Conservation (phyloP, 257 asterid genomes). For the Solanum medicagineum region DNA sequence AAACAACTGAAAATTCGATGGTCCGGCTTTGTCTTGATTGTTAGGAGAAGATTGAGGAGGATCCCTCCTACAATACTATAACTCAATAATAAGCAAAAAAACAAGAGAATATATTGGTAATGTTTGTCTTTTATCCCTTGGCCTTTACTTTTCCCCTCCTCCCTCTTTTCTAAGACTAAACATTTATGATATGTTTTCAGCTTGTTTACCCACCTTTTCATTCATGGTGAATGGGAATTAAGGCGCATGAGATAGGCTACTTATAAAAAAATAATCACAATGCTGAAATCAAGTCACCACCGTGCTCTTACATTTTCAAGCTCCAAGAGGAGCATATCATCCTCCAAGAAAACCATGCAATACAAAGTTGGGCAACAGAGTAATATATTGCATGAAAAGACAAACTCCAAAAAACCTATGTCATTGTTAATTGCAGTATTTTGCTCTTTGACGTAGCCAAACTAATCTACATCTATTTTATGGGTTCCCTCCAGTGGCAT, state of each 20-base stretch:
- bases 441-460: background rate
- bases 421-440: background rate
- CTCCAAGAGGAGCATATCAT: background rate
- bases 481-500: background rate
- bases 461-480: background rate
- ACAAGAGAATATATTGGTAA: background rate
- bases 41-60: slow-evolving; percentile 46
- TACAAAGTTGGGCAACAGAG: background rate
- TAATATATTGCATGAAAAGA: background rate
- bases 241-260: background rate
- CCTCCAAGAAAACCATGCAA: background rate
- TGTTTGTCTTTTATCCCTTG: background rate
- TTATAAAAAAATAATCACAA: background rate
- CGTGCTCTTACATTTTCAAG: background rate
- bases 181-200: background rate
- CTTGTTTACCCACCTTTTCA: background rate
- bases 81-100: background rate
- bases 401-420: background rate
- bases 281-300: background rate
- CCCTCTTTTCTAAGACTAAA: background rate
- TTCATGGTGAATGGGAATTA: background rate
- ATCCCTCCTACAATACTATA: slow-evolving; percentile 15
- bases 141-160: background rate
- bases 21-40: slow-evolving; percentile 75
- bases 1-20: slow-evolving; percentile 70